phyloP scores from a whole-genome alignment of 371 early-diverging fungal species.

The Mortierella sp. region DNA sequence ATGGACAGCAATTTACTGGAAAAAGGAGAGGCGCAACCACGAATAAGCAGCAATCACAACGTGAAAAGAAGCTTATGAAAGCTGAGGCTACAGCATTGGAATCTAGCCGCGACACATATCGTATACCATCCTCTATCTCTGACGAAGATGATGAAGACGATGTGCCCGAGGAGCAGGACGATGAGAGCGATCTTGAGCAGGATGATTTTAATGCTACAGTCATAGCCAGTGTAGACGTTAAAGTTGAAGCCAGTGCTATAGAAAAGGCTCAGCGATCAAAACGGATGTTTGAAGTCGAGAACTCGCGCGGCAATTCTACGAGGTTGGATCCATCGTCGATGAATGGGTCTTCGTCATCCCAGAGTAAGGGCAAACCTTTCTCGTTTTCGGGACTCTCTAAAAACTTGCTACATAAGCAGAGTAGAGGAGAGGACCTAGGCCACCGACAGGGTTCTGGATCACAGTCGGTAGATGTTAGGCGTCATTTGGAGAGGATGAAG shows the following conservation, averaged over 20 bases:
- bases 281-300: background rate
- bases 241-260: background rate
- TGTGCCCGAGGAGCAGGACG: background rate
- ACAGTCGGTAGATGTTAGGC: constrained; percentile 5
- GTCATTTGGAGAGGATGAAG: constrained; percentile 46
- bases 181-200: constrained; percentile 14
- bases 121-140: background rate
- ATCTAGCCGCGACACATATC: constrained; percentile 7
- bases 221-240: background rate
- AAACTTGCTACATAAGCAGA: constrained; percentile 24
- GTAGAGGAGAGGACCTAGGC: constrained; percentile 12
- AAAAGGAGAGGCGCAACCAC: constrained; percentile 21
- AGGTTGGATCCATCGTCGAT: background rate
- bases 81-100: background rate
- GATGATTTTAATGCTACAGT: constrained; percentile 1
- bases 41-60: background rate
- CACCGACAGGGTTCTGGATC: background rate
- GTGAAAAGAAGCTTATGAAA: constrained; percentile 17
- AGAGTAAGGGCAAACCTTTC: background rate
- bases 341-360: background rate
- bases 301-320: background rate
- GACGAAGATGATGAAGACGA: constrained; percentile 19
- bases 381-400: constrained; percentile 12
- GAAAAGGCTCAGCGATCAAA: background rate
- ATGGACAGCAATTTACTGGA: background rate